A percentile compares a stretch with the other conserved stretches of the same genome.
Evolutionary conservation across 371 early-diverging fungal species (phyloP).

Genomic region (Vairimorpha apis): DNA sequence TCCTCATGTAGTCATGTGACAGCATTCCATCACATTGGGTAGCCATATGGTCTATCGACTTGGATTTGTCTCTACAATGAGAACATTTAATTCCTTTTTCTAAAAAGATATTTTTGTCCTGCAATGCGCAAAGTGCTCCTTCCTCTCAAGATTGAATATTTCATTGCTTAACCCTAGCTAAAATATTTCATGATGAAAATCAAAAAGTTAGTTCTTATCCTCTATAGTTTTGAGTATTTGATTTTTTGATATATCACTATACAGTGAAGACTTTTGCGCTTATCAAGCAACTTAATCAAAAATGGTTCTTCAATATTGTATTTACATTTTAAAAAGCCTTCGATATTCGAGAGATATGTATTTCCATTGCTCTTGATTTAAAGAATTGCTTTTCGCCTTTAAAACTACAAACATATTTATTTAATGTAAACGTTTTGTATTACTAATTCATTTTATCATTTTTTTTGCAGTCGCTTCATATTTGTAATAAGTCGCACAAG

Average conservation of each 20-base stretch:
- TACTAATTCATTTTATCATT: too few relatives aligned
- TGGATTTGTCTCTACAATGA: neutral
- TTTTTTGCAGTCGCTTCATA: too few relatives aligned
- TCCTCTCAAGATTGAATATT: neutral
- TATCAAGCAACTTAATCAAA: neutral
- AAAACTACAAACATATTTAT: too few relatives aligned
- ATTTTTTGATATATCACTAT: neutral
- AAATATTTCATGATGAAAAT: neutral
- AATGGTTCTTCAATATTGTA: neutral
- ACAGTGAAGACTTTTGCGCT: neutral
- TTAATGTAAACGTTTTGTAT: too few relatives aligned
- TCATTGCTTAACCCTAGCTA: neutral
- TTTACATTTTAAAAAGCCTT: neutral
- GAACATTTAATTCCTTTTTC: slow-evolving; percentile 7
- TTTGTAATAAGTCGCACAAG: too few relatives aligned
- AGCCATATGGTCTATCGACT: slow-evolving; percentile 9
- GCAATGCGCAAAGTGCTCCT: neutral
- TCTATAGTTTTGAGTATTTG: neutral
- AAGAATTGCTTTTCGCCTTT: neutral
- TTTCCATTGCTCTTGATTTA: neutral
- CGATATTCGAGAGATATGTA: neutral
- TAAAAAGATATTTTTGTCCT: slow-evolving; percentile 1
- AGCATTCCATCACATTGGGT: slow-evolving; percentile 1
- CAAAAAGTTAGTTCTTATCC: neutral
- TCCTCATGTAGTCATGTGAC: slow-evolving; percentile 2